Evolutionary conservation across 176 grass and related monocot genomes (phyloP).

Genomic region (Zoysia japonica): DNA sequence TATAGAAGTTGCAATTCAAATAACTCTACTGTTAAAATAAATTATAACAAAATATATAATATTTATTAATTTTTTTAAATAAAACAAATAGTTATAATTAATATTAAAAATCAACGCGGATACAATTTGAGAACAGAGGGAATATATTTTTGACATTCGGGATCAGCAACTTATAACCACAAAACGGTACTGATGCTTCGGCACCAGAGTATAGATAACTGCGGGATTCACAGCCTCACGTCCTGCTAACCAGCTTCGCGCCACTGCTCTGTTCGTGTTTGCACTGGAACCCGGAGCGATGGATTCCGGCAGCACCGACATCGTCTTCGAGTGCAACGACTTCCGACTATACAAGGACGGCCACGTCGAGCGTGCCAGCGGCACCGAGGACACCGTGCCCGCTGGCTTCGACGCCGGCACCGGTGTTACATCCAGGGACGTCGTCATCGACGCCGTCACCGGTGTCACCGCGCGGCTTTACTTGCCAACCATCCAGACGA

Average conservation of each 20-base stretch:
- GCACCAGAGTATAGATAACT: not conserved
- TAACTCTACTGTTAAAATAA: no score
- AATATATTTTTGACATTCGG: not conserved
- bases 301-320: conserved; percentile 32
- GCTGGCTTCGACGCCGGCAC: conserved; percentile 46
- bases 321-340: conserved; percentile 11
- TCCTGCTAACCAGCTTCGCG: not conserved
- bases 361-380: conserved; percentile 9
- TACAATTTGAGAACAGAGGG: no score
- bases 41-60: no score
- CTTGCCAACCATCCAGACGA: not conserved
- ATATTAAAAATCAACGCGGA: no score
- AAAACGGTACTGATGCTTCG: not conserved
- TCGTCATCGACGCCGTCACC: conserved; percentile 40
- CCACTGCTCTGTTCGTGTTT: not conserved
- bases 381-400: conserved; percentile 14
- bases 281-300: not conserved
- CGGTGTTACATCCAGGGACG: conserved; percentile 38
- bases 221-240: not conserved
- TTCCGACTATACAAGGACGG: conserved; percentile 44
- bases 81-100: no score
- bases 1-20: no score
- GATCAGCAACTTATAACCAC: not conserved
- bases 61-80: no score
- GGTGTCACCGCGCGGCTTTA: conserved; percentile 35